A percentile compares a stretch with the other conserved stretches of the same genome.
These are phyloP conservation scores for Aspergillus brasiliensis DNA, from an alignment of 2,329 filamentous ascomycete genomes.

Conservation along the genomic window DNA sequence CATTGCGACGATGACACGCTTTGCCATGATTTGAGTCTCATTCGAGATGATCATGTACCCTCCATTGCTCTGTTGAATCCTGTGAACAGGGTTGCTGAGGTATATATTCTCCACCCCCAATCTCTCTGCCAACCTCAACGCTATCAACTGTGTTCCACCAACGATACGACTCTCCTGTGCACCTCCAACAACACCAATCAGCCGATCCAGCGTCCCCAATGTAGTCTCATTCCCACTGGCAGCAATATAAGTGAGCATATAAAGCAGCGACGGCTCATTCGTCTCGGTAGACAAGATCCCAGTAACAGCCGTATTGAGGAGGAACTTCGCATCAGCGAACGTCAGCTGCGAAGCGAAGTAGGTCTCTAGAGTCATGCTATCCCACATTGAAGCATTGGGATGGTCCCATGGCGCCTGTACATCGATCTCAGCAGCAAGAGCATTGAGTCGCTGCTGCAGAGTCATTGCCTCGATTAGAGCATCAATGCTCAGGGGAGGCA, in stretches of 20 bases:
- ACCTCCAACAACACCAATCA: not conserved
- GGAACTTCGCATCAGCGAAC: slow-evolving; percentile 14
- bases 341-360: slow-evolving; percentile 2
- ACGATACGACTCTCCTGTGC: slow-evolving; percentile 3
- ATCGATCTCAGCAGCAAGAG: not conserved
- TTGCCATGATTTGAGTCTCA: not conserved
- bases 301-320: slow-evolving; percentile 4
- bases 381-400: not conserved
- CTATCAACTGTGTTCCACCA: not conserved
- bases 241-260: slow-evolving; percentile 2
- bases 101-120: not conserved
- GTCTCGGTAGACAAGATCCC: slow-evolving; percentile 10
- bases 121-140: not conserved
- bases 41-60: not conserved
- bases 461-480: not conserved
- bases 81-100: not conserved
- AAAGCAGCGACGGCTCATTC: slow-evolving; percentile 5
- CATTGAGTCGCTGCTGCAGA: not conserved
- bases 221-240: slow-evolving; percentile 6
- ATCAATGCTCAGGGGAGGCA: not conserved
- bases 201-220: slow-evolving; percentile 1
- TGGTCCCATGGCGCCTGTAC: slow-evolving; percentile 3
- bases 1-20: not conserved
- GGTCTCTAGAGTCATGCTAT: not conserved
- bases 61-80: not conserved